Conservation (phyloP, 768 basidiomycete species). For the Termitomyces sp. region DNA sequence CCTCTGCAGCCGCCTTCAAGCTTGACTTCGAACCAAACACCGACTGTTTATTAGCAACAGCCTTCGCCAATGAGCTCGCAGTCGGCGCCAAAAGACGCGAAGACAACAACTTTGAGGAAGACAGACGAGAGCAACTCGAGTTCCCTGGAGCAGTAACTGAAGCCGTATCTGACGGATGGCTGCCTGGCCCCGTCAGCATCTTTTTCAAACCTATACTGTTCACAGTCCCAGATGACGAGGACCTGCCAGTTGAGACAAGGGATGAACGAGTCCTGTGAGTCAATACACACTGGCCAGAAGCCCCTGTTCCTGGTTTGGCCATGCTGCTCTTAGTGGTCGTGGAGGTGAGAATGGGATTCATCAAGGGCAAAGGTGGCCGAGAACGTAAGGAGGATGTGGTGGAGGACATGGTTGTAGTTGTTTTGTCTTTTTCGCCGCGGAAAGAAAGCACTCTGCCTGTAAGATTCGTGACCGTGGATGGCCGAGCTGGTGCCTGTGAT, state of each 20-base stretch:
- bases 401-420: slow-evolving; percentile 13
- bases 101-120: slow-evolving; percentile 15
- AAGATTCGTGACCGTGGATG: slow-evolving; percentile 16
- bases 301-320: slow-evolving; percentile 11
- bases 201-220: slow-evolving; percentile 33
- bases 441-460: slow-evolving; percentile 13
- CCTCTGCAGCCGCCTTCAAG: slow-evolving; percentile 7
- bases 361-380: slow-evolving; percentile 18
- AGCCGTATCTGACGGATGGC: background rate
- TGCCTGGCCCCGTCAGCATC: slow-evolving; percentile 5
- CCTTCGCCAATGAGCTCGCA: slow-evolving; percentile 70
- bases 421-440: slow-evolving; percentile 11
- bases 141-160: slow-evolving; percentile 4
- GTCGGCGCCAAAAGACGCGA: slow-evolving; percentile 67
- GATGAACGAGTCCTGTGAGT: slow-evolving; percentile 38
- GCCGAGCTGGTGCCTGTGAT: slow-evolving; percentile 11
- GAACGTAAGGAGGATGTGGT: slow-evolving; percentile 12
- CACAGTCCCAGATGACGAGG: slow-evolving; percentile 17
- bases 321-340: slow-evolving; percentile 1
- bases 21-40: slow-evolving; percentile 6
- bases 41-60: slow-evolving; percentile 21
- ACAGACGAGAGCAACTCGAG: slow-evolving; percentile 16
- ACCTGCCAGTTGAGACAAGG: slow-evolving; percentile 19
- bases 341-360: slow-evolving; percentile 4
- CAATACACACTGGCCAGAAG: slow-evolving; percentile 25